A percentile compares a stretch with the other conserved stretches of the same genome.
Evolutionary conservation across 495 filamentous ascomycete genomes (phyloP).

Genomic region (Chlorociboria aeruginascens): DNA sequence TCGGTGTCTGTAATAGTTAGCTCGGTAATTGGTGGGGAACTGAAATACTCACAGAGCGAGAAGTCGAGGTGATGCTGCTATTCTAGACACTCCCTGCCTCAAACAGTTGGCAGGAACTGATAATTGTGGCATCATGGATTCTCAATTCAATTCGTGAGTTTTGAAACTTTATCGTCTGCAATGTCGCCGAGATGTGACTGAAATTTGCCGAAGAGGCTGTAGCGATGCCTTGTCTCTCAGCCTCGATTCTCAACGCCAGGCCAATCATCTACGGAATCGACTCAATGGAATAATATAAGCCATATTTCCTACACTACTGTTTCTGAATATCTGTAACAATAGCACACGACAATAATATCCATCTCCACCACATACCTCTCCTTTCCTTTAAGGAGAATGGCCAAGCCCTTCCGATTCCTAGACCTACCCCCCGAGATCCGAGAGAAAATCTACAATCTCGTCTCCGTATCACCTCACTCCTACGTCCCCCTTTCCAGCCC

Average conservation of each 20-base stretch:
- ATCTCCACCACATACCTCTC: neutral
- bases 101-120: conserved; percentile 7
- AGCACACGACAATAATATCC: neutral
- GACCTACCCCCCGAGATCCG: conserved; percentile 18
- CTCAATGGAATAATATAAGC: neutral
- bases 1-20: neutral
- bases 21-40: neutral
- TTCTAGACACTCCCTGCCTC: conserved; percentile 1
- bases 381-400: neutral
- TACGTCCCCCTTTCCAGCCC: neutral
- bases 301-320: too few relatives aligned
- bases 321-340: neutral
- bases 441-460: conserved; percentile 12
- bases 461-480: neutral
- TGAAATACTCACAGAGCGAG: conserved; percentile 1
- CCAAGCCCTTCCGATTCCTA: conserved; percentile 13
- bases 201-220: conserved; percentile 4
- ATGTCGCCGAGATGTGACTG: neutral
- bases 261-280: neutral
- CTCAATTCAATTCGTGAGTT: neutral
- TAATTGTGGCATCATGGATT: conserved; percentile 7
- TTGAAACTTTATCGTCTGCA: neutral
- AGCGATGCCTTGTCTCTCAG: conserved; percentile 5
- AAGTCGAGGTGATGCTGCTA: neutral
- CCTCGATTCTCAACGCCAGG: too few relatives aligned